Base-by-base conservation (phyloP, 352 stramenopile genomes). In the Pythium biforme region DNA sequence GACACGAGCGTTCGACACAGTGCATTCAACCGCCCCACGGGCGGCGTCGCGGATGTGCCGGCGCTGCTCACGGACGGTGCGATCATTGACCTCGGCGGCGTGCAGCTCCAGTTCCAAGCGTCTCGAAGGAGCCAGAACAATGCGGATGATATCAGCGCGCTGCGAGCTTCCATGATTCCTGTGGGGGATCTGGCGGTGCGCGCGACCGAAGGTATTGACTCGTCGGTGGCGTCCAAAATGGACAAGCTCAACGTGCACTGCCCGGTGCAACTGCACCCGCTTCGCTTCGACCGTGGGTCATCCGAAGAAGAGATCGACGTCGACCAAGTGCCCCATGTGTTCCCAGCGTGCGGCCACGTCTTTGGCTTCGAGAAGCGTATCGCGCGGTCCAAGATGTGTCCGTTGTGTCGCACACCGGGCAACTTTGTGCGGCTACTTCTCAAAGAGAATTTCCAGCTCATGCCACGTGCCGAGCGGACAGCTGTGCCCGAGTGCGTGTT, bases 361-460 rank as follows among this genome's bases (percentile, higher is more conserved):
- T 91, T 89, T 56, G 84, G 84, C 9, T 94, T 79, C 47, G 81
- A 94, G 34, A 66, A 74, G 50, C 79, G 82, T n/a, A 85, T 94
- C 61, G 82, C 81, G 1, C 72, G 51, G 17, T 75, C 73, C 11
- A 75, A 81, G 34, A 76, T 75, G 22, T 94, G 84, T 57, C 84
- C 84, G 3, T 55, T 94, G 19, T 94, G 84, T 55, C 79, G 84
- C 40, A 79, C 71, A 17, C 71, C 80, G 22, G 80, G 82, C 8
- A 80, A 79, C 15, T 49, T 94, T 39, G 84, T 94, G 47, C 82
- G 77, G 40, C 64, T 94, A 3, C 55, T 87, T 46, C 69, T 94
- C 4, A 90, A 90, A 56, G 79, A 90, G 37, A 91, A 92, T 43
- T 89, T 81, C 26, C 79, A 89, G 63, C 62, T 94, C 17, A 69